phyloP scores from a whole-genome alignment of 257 asterid genomes.

The Sherardia arvensis region DNA sequence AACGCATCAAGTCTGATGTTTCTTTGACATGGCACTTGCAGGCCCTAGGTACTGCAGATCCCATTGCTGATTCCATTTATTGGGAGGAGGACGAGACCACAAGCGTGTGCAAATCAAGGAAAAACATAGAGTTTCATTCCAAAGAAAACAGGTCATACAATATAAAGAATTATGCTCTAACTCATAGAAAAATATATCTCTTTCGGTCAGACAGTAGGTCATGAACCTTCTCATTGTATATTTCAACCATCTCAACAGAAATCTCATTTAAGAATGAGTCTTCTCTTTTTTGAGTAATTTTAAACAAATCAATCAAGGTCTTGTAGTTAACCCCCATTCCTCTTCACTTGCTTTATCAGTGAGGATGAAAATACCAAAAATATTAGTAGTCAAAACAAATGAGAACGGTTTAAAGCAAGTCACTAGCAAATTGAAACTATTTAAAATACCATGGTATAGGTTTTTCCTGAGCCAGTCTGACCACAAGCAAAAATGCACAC shows the following conservation, averaged over 20 bases:
- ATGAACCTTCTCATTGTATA: conserved; percentile 95
- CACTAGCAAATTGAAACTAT: not conserved
- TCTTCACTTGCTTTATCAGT: conserved; percentile 76
- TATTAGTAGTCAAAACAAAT: conserved; percentile 10
- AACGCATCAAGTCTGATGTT: conserved; percentile 54
- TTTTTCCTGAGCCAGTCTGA: conserved; percentile 97
- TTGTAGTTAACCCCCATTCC: conserved; percentile 90
- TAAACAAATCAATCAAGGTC: conserved; percentile 73
- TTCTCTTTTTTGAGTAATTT: conserved; percentile 52
- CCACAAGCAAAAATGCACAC: conserved; percentile 96
- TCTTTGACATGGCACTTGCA: conserved; percentile 48
- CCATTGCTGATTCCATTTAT: no score
- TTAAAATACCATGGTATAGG: conserved; percentile 88
- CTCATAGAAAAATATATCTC: conserved; percentile 57
- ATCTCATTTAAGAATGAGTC: conserved; percentile 52
- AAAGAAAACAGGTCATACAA: not conserved
- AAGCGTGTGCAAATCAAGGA: conserved; percentile 82
- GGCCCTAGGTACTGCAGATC: conserved; percentile 92
- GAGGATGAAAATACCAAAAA: conserved; percentile 13
- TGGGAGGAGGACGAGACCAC: conserved; percentile 58
- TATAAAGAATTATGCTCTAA: not conserved
- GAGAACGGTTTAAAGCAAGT: not conserved
- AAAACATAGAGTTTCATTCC: conserved; percentile 6
- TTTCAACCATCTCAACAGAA: conserved; percentile 91
- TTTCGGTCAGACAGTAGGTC: conserved; percentile 67